phyloP scores from a whole-genome alignment of 805 yeast genomes.

The Cyberlindnera nakhonratchasimensis region DNA sequence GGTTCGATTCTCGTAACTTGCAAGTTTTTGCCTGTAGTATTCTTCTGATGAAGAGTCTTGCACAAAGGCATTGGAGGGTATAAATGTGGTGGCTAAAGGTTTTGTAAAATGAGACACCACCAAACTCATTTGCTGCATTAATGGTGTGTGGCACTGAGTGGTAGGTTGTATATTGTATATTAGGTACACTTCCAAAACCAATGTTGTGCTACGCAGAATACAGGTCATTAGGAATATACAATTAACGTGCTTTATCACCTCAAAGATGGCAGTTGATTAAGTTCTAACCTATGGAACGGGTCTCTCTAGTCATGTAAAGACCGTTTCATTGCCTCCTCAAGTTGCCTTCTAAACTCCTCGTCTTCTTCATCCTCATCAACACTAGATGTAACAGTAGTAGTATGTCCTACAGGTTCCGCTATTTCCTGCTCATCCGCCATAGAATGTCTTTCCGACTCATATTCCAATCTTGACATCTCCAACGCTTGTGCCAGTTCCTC shows the following conservation, averaged over 20 bases:
- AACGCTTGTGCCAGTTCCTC: conserved; percentile 14
- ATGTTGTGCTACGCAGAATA: too few species aligned
- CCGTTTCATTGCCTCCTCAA: conserved; percentile 26
- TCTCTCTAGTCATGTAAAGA: conserved; percentile 18
- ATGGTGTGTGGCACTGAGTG: too few species aligned
- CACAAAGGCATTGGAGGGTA: too few species aligned
- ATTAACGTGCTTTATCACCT: too few species aligned
- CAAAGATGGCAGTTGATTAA: too few species aligned
- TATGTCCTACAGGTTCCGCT: neutral
- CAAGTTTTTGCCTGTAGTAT: neutral
- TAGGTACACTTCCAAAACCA: too few species aligned
- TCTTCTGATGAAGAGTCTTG: neutral
- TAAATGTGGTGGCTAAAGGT: too few species aligned
- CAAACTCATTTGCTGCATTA: too few species aligned
- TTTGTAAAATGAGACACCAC: too few species aligned
- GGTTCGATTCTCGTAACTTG: neutral
- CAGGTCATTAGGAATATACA: too few species aligned
- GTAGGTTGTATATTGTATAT: too few species aligned
- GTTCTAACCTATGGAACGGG: too few species aligned
- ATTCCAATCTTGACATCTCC: conserved; percentile 14
- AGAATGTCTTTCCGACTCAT: conserved; percentile 4
- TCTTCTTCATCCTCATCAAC: conserved; percentile 11
- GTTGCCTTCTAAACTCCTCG: conserved; percentile 17
- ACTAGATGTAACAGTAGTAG: neutral
- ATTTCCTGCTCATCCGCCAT: neutral